Conservation (phyloP, 2,329 filamentous ascomycete species). For the Fulvia fulva region DNA sequence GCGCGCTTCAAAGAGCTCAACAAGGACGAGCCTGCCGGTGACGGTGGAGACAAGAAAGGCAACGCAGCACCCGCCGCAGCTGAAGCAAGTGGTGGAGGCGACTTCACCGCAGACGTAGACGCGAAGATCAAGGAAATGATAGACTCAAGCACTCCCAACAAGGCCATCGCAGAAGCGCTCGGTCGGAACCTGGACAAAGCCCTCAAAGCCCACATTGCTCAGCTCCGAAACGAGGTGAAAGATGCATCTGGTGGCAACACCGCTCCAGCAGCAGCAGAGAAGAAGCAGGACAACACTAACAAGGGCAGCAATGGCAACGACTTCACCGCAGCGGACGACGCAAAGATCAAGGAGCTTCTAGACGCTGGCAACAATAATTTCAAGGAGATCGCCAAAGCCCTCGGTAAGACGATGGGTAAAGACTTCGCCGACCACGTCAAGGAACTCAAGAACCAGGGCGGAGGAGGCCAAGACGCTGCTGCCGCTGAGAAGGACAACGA, state of each 20-base stretch:
- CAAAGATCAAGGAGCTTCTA: constrained; percentile 17
- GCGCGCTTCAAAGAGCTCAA: constrained; percentile 15
- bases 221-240: constrained; percentile 33
- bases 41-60: not conserved
- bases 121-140: constrained; percentile 38
- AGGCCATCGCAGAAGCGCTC: constrained; percentile 30
- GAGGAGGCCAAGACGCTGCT: not conserved
- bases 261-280: constrained; percentile 1
- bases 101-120: constrained; percentile 38
- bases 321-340: constrained; percentile 15
- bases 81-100: constrained; percentile 2
- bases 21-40: constrained; percentile 6
- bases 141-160: constrained; percentile 30
- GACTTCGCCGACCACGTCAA: constrained; percentile 9
- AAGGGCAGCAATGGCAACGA: constrained; percentile 12
- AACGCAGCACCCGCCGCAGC: constrained; percentile 1
- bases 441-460: constrained; percentile 1
- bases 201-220: constrained; percentile 31
- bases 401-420: constrained; percentile 7
- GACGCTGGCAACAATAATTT: not conserved
- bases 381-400: constrained; percentile 10
- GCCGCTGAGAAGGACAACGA: constrained; percentile 10
- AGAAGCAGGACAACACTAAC: constrained; percentile 7
- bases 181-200: constrained; percentile 23
- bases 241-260: not conserved